Conservation (phyloP, 345 rosid genomes). For the Eutrema yunnanense region DNA sequence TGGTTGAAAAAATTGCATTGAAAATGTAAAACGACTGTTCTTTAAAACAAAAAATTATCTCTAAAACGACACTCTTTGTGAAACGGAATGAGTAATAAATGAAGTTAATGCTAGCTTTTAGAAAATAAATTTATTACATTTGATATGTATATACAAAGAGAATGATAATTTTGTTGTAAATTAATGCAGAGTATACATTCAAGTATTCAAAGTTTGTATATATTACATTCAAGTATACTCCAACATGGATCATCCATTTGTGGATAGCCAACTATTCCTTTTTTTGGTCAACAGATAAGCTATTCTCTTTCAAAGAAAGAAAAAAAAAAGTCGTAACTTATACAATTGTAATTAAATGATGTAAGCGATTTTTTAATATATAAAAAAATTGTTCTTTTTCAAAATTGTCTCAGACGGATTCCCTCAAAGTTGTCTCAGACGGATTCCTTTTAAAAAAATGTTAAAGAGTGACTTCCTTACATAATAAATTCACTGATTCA, state of each 20-base stretch:
- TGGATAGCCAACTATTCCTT: slow-evolving; percentile 13
- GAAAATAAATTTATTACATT: too few species aligned
- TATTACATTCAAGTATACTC: neutral
- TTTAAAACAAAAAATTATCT: too few species aligned
- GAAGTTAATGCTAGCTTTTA: neutral
- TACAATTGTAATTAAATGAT: neutral
- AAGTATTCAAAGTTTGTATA: neutral
- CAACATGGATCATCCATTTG: slow-evolving; percentile 18
- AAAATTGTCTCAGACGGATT: neutral
- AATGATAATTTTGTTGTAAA: neutral
- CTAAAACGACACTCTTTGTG: too few species aligned
- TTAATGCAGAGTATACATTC: neutral
- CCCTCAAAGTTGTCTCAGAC: neutral
- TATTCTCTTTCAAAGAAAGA: neutral
- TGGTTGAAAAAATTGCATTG: too few species aligned
- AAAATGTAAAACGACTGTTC: too few species aligned
- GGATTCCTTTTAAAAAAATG: neutral
- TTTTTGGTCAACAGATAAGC: neutral
- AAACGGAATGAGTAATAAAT: neutral
- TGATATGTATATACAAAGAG: neutral
- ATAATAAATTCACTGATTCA: slow-evolving; percentile 1
- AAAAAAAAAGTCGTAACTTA: neutral
- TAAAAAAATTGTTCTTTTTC: neutral
- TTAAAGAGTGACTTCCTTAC: neutral
- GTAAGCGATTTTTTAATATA: neutral